Base-by-base conservation (phyloP, 352 stramenopile genomes). In the Pythium aphanidermatum region DNA sequence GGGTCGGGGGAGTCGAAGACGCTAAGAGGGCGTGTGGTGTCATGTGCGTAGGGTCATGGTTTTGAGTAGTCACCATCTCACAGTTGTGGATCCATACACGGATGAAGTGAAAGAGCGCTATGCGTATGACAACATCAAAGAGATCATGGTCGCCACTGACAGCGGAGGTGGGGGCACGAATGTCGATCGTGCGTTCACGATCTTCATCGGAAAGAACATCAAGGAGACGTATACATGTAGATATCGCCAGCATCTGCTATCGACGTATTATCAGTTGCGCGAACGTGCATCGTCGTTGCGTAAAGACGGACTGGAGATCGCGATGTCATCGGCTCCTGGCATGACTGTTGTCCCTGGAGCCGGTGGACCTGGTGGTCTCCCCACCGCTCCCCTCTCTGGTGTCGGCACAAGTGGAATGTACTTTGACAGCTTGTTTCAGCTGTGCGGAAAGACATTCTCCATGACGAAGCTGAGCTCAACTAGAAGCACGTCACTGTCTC, bases 391-490 rank as follows among this genome's bases (percentile, higher is more conserved):
- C 7, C 35, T 51, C 17, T 10, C 52, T 13, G 41, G 24, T 16
- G 44, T 26, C 3, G 33, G 31, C n/a, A 43, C 51, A n/a, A 81
- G 60, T 16, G 80, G 80, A 3, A 92, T 92, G 76, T 92, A 88
- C 53, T 92, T 92, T 60, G 80, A 92, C 51, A 92, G 75, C 50
- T 60, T 92, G 7, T 92, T 92, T 58, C 77, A 92, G 63, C 46
- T 92, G 20, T 92, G 80, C 19, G 80, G 80, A 9, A 92, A 90
- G 60, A 90, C 75, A 17, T 92, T 92, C 47, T 68, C 70, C 0
- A 87, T 94, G 77, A 75, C 66, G 5, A 94, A 94, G 50, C 75
- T 89, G 8, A 92, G 79, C 39, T 85, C 76, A n/a, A 89, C 77
- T 16, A 65, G 63, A 9, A 90, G 79, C 36, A 82, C 75, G 20